Evolutionary conservation across 805 yeast species (phyloP), one percentile per base, ranked within the genome.

Genomic region (Wickerhamiella azyma): DNA sequence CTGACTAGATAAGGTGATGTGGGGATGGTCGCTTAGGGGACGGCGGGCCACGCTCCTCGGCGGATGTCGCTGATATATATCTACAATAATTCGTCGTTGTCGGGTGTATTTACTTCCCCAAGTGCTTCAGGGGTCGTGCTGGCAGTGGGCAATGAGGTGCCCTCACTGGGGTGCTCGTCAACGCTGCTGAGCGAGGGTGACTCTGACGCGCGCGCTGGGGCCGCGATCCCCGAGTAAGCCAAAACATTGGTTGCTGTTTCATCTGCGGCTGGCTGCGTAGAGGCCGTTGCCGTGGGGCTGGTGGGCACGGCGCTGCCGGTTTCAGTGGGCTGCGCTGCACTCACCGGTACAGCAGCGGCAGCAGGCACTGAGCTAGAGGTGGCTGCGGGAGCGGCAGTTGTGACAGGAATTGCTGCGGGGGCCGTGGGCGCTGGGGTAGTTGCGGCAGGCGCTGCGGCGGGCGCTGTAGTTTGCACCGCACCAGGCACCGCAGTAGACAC

Each of bases 51-150:
- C n/a, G n/a, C n/a, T n/a, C n/a, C n/a, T n/a, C n/a, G n/a, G n/a
- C n/a, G n/a, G n/a, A n/a, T n/a, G n/a, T n/a, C n/a, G n/a, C n/a
- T n/a, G n/a, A n/a, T n/a, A n/a, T n/a, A n/a, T n/a, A n/a, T n/a
- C 10, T 39, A 40, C 32, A 40, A 40, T 8, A 40, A 35, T 14
- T 40, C 43, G 30, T 40, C 37, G 19, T 40, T 8, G n/a, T 36
- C 38, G 6, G 38, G n/a, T 5, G n/a, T 16, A 13, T 16, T 6
- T 4, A 9, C 24, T 3, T 16, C 26, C 16, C 5, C 13, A 9
- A 36, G 6, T 6, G 13, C 17, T 14, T 11, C 9, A 6, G 38
- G 38, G 3, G 38, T 8, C 26, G n/a, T 8, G 21, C 19, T 10
- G 24, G 38, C 11, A 6, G 33, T 13, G 33, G 33, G 38, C 3